Percentiles rank a stretch among this genome's conserved stretches.
These are phyloP conservation scores for Porcisia hertigi DNA, from an alignment of 208 protist genomes.

Conservation along the genomic window DNA sequence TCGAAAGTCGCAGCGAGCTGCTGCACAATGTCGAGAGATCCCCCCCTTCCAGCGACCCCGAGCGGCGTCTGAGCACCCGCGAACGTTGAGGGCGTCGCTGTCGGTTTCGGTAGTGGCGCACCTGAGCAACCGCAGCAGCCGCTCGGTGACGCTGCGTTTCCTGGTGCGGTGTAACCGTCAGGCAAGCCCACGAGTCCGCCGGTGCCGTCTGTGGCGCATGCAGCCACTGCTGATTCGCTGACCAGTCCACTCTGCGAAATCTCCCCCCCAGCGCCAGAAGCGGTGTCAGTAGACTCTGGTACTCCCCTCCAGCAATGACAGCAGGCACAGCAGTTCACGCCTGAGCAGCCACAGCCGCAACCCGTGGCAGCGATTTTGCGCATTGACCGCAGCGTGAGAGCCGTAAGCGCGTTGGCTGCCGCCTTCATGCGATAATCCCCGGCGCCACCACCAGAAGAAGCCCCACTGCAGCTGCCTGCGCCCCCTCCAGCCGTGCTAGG, in stretches of 20 bases:
- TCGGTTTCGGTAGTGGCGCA: not conserved
- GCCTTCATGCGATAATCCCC: not conserved
- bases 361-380: constrained; percentile 23
- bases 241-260: not conserved
- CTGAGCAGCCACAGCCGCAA: constrained; percentile 27
- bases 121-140: not conserved
- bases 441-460: not conserved
- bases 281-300: not conserved
- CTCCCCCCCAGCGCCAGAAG: not conserved
- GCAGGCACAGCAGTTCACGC: constrained; percentile 23
- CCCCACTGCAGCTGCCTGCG: not conserved
- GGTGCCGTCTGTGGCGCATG: not conserved
- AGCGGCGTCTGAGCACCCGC: not conserved
- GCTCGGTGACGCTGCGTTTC: not conserved
- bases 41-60: not conserved
- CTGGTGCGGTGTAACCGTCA: not conserved
- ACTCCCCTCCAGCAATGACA: constrained; percentile 18
- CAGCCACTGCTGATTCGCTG: not conserved
- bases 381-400: constrained; percentile 17
- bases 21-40: constrained; percentile 17
- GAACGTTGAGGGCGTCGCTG: not conserved
- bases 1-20: constrained; percentile 26
- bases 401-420: constrained; percentile 11
- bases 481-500: not conserved
- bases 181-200: not conserved